Evolutionary conservation across 2,329 filamentous ascomycete genomes (phyloP), one percentile per base, ranked within the genome.

Genomic region (Aurifilum marmelostoma): DNA sequence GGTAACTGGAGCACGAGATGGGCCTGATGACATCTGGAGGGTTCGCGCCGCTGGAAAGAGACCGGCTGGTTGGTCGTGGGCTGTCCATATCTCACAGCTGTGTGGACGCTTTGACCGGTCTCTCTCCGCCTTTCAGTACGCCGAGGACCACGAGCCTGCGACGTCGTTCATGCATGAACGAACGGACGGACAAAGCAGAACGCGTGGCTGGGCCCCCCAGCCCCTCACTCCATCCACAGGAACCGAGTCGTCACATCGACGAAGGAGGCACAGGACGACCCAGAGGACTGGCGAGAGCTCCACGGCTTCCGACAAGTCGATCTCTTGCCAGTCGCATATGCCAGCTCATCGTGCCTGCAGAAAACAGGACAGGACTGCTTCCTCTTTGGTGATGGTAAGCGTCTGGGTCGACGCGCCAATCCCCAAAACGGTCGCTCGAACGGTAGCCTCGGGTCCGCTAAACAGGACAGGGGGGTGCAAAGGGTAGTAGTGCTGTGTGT

Each of bases 321-420:
- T 64, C 43, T 50, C 29, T 39, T 54, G 43, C 29, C 62, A 52
- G 29, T 18, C 29, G n/a, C 62, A 54, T 43, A n/a, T 64, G 62
- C 62, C 62, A 64, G 43, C 62, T 52, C 62, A 64, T 47, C 47
- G 29, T 32, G 47, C 62, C 62, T 64, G 62, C 62, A 37, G 62
- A n/a, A 34, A 37, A 37, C 41, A 64, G 47, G 43, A 64, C 14
- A 27, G 47, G 43, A 54, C 29, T 27, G 12, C 14, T 63, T 52
- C 62, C 62, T 54, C 14, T 64, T 64, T 64, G 21, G 62, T 64
- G 37, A 16, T 63, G 41, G 41, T 39, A 50, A 27, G 21, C 41
- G 21, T 16, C 11, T 39, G 37, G 59, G 61, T 63, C 59, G 6
- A 21, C 34, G 27, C 21, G 59, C 12, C 59, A 37, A 62, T 29